Base-by-base conservation (phyloP, 768 basidiomycete species). In the Macrolepiota albuminosa region DNA sequence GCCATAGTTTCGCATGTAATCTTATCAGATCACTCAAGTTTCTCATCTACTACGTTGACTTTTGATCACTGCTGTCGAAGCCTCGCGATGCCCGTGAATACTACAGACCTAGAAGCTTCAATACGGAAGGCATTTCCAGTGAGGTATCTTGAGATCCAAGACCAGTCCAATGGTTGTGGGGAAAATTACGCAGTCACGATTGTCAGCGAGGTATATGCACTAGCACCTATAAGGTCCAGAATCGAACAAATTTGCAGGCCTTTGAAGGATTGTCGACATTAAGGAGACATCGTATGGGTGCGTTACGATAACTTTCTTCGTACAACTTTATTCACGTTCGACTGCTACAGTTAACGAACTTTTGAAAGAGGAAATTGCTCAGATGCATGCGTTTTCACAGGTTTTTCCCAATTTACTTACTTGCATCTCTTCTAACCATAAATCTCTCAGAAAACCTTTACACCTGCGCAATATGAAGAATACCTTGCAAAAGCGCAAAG, bases 371-470 rank as follows among this genome's bases (percentile, higher is more conserved):
- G 78, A 92, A 65, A 92, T 94, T 58, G 77, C 87, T 0, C 83
- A 87, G 58, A 86, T 94, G 81, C 91, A 94, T 66, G 91, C 92
- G 5, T 94, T 94, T 72, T 91, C 91, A 14, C 91, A 94, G 85
- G 92, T 91, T 64, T 55, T 74, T 57, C n/a, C 13, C 52, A 26
- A 14, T 29, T 6, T 49, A 39, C 18, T 10, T 11, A 53, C 26
- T 51, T 55, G 34, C 37, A 42, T n/a, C 29, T 24, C 57, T 33
- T 57, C 36, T 50, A 46, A 33, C 39, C n/a, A 34, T 14, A 43
- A 26, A 58, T 5, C 14, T 47, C 49, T 6, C 61, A 91, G 89
- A 90, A 87, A 84, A 86, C 88, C 0, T 83, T 84, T 59, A 90
- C 89, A 4, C 86, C 83, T 6, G 78, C 80, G 63, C 87, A 91